Evolutionary conservation across 495 filamentous ascomycete species (phyloP), one percentile per base, ranked within the genome.

Genomic region (Pyrenula aspistea): DNA sequence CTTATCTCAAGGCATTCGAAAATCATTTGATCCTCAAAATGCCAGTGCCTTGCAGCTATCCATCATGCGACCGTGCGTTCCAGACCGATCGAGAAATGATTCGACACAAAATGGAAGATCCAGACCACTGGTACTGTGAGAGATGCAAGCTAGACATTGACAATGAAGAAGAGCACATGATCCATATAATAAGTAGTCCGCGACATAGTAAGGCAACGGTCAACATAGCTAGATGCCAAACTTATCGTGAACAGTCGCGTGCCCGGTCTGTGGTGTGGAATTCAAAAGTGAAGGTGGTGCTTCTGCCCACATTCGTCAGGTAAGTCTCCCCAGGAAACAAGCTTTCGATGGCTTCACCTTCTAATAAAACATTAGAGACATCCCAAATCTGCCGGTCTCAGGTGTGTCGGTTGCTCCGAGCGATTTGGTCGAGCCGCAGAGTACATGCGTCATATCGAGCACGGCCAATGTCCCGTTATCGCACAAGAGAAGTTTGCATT

Each of bases 61-160:
- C 73, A 10, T 71, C 77, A 20, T 95, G 89, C 64, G 73, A 73
- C 0, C 80, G 69, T 54, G 69, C 72, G 2, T 95, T 95, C 65
- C 74, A 81, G 52, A 69, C 65, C 2, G 55, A 57, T 10, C 56
- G 63, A 3, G 66, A 64, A 0, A 73, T 82, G 71, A 68, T 65
- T 24, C 55, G 61, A 0, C 80, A 84, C 65, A 83, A 83, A 57
- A 55, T 55, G 0, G 24, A 59, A 19, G 62, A 67, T 23, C n/a
- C 59, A 10, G 59, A 72, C 0, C 79, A 83, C 55, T 68, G 75
- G 51, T 83, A 77, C 61, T 83, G 80, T 66, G 49, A 55, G 22
- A 58, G 66, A 22, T 83, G 80, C 59, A 67, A 82, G 51, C 51
- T 71, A 23, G 78, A 82, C 63, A 80, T 72, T 56, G 55, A 59